phyloP scores from a whole-genome alignment of 805 yeast genomes.

The Saccharomyces paradoxus region DNA sequence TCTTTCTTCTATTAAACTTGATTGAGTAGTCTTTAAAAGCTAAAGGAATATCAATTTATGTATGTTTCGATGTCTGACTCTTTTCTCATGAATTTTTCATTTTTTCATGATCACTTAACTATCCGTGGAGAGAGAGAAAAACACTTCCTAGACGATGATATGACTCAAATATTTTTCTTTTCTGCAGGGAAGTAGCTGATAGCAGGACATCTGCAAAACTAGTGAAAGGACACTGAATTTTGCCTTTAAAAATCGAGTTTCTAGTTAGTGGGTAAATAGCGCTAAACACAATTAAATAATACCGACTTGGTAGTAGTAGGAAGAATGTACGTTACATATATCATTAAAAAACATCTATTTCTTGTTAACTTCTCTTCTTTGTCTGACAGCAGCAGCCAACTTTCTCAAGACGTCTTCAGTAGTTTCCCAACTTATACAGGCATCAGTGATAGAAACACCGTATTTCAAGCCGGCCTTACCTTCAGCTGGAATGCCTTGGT shows the following conservation, averaged over 20 bases:
- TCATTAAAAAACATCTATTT: slow-evolving; percentile 8
- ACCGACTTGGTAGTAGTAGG: neutral
- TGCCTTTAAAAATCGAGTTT: neutral
- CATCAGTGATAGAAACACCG: slow-evolving; percentile 96
- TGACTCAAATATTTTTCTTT: neutral
- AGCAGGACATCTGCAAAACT: neutral
- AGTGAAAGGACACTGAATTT: neutral
- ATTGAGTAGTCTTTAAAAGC: neutral
- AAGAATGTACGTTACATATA: neutral
- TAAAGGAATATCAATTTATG: neutral
- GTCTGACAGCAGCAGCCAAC: slow-evolving; percentile 74
- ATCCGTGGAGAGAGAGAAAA: neutral
- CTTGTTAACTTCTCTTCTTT: slow-evolving; percentile 52
- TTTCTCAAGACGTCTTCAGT: slow-evolving; percentile 74
- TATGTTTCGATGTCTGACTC: neutral
- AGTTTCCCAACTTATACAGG: slow-evolving; percentile 87
- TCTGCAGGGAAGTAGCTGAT: neutral
- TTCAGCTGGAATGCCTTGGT: slow-evolving; percentile 67
- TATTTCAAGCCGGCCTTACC: slow-evolving; percentile 58
- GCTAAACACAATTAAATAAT: neutral
- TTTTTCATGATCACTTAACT: neutral
- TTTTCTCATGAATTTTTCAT: neutral
- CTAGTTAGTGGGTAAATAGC: neutral
- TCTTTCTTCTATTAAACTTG: neutral
- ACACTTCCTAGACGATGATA: neutral